Conservation (phyloP, 2,329 filamentous ascomycete genomes). For the Stagonosporopsis cucurbitacearum region DNA sequence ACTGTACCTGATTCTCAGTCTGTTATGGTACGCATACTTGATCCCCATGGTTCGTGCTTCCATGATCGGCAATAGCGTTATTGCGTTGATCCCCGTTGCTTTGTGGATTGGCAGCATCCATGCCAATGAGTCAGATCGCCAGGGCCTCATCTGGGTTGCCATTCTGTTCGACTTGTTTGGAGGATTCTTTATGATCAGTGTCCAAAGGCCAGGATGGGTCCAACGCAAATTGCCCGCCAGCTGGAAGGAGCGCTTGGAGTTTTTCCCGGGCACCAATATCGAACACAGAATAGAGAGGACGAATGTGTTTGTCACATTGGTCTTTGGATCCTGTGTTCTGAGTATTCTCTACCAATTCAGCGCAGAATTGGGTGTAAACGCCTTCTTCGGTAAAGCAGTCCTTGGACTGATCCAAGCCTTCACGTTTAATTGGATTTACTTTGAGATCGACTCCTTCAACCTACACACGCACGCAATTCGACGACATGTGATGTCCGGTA, state of each 20-base stretch:
- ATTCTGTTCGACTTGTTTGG: conserved; percentile 62
- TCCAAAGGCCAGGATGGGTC: conserved; percentile 37
- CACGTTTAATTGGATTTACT: conserved; percentile 68
- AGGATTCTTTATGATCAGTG: conserved; percentile 51
- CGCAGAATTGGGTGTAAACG: conserved; percentile 59
- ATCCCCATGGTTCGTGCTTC: conserved; percentile 65
- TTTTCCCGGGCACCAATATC: conserved; percentile 68
- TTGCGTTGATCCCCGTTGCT: conserved; percentile 56
- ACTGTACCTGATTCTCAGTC: conserved; percentile 60
- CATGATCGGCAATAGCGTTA: conserved; percentile 59
- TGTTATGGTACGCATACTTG: conserved; percentile 54
- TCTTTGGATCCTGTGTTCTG: conserved; percentile 70
- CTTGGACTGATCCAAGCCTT: conserved; percentile 65
- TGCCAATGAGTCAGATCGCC: conserved; percentile 60
- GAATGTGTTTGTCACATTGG: conserved; percentile 68
- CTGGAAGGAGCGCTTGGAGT: conserved; percentile 58
- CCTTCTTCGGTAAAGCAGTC: conserved; percentile 68
- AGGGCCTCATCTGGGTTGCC: conserved; percentile 64
- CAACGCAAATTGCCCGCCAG: conserved; percentile 23
- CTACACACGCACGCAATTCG: conserved; percentile 68
- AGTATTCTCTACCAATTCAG: conserved; percentile 66
- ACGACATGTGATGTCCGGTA: conserved; percentile 55
- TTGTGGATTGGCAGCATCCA: conserved; percentile 69
- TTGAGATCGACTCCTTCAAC: conserved; percentile 66
- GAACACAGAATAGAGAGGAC: conserved; percentile 71